These are phyloP conservation scores for Porodaedalea pini DNA, from an alignment of 1,284 basidiomycete genomes.

Conservation along the genomic window DNA sequence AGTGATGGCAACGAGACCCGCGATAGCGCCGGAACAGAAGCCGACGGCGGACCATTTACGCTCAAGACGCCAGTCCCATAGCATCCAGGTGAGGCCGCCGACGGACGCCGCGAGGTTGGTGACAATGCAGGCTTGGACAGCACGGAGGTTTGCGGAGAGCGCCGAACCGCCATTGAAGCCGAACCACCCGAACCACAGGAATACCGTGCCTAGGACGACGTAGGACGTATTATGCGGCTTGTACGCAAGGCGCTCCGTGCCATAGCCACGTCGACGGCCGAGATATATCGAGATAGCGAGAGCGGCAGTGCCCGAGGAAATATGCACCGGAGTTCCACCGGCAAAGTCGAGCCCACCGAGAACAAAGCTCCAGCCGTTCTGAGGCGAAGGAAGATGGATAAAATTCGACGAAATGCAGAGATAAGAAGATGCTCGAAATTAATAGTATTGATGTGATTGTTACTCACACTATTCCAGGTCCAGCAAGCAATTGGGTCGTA, in stretches of 20 bases:
- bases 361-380: conserved; percentile 79
- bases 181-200: conserved; percentile 99
- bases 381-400: too few relatives aligned
- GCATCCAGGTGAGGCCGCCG: conserved; percentile 93
- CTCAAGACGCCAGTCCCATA: conserved; percentile 91
- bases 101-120: conserved; percentile 88
- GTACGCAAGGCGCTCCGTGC: conserved; percentile 87
- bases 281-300: conserved; percentile 92
- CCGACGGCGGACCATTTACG: conserved; percentile 92
- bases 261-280: conserved; percentile 88
- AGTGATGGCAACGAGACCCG: conserved; percentile 89
- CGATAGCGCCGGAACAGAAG: conserved; percentile 93
- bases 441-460: too few relatives aligned
- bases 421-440: too few relatives aligned
- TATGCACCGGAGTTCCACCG: conserved; percentile 89
- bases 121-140: conserved; percentile 86
- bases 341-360: conserved; percentile 89
- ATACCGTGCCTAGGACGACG: conserved; percentile 87
- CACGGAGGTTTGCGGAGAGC: conserved; percentile 83
- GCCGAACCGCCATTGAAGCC: conserved; percentile 70
- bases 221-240: conserved; percentile 87
- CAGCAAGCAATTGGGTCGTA: conserved; percentile 93
- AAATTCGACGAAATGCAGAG: too few relatives aligned
- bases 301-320: conserved; percentile 87
- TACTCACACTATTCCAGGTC: conserved; percentile 99